These are phyloP conservation scores for Penicillium sp. DNA, from an alignment of 2,329 filamentous ascomycete genomes.

Conservation along the genomic window DNA sequence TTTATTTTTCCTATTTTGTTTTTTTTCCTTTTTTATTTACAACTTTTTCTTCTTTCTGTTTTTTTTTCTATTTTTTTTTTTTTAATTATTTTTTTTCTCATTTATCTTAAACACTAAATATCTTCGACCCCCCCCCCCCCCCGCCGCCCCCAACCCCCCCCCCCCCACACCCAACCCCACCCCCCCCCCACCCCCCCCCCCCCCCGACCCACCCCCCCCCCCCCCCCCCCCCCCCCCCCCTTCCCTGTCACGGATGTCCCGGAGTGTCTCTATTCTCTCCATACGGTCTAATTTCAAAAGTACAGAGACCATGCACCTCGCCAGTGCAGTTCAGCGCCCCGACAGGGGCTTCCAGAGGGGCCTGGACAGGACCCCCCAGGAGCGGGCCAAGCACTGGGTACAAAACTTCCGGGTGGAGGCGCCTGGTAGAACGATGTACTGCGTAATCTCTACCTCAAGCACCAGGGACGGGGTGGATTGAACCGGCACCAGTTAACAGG, in stretches of 20 bases:
- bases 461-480: background rate
- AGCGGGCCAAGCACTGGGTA: background rate
- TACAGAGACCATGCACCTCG: background rate
- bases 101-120: no score
- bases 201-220: no score
- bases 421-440: background rate
- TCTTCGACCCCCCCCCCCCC: no score
- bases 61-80: no score
- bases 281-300: constrained; percentile 5
- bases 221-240: no score
- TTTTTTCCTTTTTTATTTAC: no score
- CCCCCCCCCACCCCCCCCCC: no score
- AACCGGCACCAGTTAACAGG: background rate
- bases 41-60: no score
- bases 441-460: background rate
- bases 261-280: constrained; percentile 1
- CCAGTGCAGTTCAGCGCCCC: background rate
- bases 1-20: no score
- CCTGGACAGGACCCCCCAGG: background rate
- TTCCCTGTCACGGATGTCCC: constrained; percentile 1
- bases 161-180: no score
- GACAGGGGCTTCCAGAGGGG: background rate
- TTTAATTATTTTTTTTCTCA: no score
- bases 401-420: constrained; percentile 1
- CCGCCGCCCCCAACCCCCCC: no score